Evolutionary conservation across 176 grass and related monocot genomes (phyloP).

Genomic region (barley (Hordeum vulgare)): DNA sequence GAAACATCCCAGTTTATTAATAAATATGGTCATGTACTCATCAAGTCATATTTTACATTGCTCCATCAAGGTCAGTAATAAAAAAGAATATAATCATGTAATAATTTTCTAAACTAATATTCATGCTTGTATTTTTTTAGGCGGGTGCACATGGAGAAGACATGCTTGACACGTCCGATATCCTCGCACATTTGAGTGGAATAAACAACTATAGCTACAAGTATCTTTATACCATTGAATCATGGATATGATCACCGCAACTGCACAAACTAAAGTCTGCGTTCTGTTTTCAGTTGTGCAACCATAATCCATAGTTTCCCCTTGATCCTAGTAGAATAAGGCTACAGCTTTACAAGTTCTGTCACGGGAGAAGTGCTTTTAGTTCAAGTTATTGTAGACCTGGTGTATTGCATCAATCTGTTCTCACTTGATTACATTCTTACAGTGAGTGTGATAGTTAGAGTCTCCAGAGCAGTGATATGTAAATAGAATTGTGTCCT

Average conservation of each 20-base stretch:
- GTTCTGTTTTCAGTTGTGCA: constrained; percentile 25
- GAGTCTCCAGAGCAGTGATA: too few species aligned
- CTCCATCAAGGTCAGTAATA: neutral
- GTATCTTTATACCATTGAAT: constrained; percentile 52
- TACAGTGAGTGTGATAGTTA: too few species aligned
- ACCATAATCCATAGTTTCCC: constrained; percentile 10
- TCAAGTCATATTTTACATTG: neutral
- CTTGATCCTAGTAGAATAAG: constrained; percentile 40
- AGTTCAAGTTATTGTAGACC: too few species aligned
- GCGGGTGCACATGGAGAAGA: constrained; percentile 58
- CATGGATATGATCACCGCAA: constrained; percentile 55
- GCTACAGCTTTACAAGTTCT: constrained; percentile 27
- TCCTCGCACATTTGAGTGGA: constrained; percentile 50
- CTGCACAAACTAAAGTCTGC: neutral
- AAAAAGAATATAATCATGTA: neutral
- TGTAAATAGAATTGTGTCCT: too few species aligned
- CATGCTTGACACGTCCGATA: constrained; percentile 45
- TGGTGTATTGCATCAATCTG: too few species aligned
- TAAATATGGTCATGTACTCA: constrained; percentile 9
- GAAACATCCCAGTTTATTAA: neutral
- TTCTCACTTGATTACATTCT: too few species aligned
- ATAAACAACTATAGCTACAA: too few species aligned
- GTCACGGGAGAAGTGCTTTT: too few species aligned
- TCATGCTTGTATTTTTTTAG: constrained; percentile 30
- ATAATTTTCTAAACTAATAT: neutral